phyloP scores from a whole-genome alignment of 768 basidiomycete genomes.

The Collybiopsis confluens region DNA sequence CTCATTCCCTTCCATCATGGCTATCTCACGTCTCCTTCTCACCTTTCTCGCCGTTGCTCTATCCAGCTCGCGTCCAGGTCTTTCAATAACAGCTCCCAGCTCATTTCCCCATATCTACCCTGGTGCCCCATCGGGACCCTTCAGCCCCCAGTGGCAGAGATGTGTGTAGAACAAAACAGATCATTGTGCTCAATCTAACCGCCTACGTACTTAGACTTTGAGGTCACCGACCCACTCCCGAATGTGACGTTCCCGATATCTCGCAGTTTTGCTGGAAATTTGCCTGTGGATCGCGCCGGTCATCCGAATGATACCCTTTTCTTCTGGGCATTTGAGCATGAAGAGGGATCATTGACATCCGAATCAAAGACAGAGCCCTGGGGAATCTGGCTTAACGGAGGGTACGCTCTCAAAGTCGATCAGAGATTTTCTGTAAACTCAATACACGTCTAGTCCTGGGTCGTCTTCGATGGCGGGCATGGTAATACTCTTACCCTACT shows the following conservation, averaged over 20 bases:
- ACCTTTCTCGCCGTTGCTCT: background rate
- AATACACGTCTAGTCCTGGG: background rate
- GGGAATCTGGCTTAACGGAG: slow-evolving; percentile 76
- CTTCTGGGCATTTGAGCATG: slow-evolving; percentile 60
- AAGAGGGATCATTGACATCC: slow-evolving; percentile 37
- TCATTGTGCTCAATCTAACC: background rate
- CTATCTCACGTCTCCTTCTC: background rate
- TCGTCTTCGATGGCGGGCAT: slow-evolving; percentile 8
- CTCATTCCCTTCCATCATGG: background rate
- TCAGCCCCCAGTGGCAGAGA: slow-evolving; percentile 55
- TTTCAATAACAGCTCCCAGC: background rate
- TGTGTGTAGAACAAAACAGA: slow-evolving; percentile 34
- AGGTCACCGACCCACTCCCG: slow-evolving; percentile 55
- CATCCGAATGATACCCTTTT: slow-evolving; percentile 67
- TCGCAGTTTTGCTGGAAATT: slow-evolving; percentile 60
- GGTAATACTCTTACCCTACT: no score
- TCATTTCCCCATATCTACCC: slow-evolving; percentile 46
- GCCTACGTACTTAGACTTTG: slow-evolving; percentile 42
- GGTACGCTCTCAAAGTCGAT: slow-evolving; percentile 32
- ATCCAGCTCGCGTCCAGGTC: background rate
- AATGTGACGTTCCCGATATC: slow-evolving; percentile 43
- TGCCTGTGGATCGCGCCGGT: slow-evolving; percentile 52
- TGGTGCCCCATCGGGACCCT: slow-evolving; percentile 41
- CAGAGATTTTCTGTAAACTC: background rate
- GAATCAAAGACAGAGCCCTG: slow-evolving; percentile 47